A percentile compares a stretch with the other conserved stretches of the same genome.
Evolutionary conservation across 2,329 filamentous ascomycete species (phyloP).

Genomic region (Colletotrichum trifolii): DNA sequence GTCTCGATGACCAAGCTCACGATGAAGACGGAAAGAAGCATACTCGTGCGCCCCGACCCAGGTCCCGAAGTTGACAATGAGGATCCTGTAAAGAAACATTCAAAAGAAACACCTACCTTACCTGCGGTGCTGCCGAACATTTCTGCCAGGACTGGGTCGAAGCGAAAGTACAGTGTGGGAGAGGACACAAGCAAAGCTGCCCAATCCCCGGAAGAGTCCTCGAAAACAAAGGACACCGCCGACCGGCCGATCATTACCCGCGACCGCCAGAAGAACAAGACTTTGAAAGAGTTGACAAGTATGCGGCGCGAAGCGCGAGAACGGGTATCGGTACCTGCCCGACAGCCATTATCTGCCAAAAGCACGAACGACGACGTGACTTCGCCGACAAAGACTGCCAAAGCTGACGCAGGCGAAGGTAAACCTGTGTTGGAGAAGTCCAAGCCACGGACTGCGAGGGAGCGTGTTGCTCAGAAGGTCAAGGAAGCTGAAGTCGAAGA

Average conservation of each 20-base stretch:
- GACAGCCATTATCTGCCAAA: conserved; percentile 66
- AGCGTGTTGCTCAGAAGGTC: conserved; percentile 43
- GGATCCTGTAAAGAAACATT: conserved; percentile 6
- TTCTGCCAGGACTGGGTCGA: conserved; percentile 60
- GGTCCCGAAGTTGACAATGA: not conserved
- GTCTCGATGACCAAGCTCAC: conserved; percentile 3
- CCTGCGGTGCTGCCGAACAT: conserved; percentile 3
- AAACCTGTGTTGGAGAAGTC: conserved; percentile 19
- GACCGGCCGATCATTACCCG: conserved; percentile 38
- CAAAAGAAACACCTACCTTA: conserved; percentile 13
- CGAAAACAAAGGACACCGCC: conserved; percentile 43
- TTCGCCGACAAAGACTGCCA: conserved; percentile 66
- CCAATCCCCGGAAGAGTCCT: conserved; percentile 38
- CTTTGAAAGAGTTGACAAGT: conserved; percentile 58
- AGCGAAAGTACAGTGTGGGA: conserved; percentile 67
- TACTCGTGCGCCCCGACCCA: conserved; percentile 28
- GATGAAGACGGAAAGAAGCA: conserved; percentile 15
- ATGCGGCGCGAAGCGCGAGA: conserved; percentile 55
- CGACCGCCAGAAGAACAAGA: conserved; percentile 51
- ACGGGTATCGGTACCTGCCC: conserved; percentile 44
- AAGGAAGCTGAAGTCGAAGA: conserved; percentile 39
- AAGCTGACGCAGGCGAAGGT: conserved; percentile 41
- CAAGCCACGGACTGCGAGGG: conserved; percentile 47
- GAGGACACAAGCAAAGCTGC: conserved; percentile 58
- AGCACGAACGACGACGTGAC: conserved; percentile 69